These are phyloP conservation scores for Peribolospora kevripleyi DNA, from an alignment of 768 basidiomycete species.

Conservation along the genomic window DNA sequence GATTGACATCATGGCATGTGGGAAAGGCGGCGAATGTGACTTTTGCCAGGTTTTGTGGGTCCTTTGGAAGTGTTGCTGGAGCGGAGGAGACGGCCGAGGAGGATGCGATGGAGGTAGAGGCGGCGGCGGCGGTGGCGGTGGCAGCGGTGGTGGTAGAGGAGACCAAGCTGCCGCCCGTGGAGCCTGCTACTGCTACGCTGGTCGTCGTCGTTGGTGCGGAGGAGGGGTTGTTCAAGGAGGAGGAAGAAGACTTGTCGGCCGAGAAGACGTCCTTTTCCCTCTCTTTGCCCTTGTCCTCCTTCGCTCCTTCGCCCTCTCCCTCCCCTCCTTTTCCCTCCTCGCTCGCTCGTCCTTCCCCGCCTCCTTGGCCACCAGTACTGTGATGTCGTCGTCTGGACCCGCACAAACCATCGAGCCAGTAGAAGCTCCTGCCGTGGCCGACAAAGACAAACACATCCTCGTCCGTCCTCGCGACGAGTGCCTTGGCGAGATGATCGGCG, in stretches of 20 bases:
- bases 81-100: neutral
- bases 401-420: too few relatives aligned
- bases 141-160: neutral
- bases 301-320: too few relatives aligned
- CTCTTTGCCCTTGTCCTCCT: too few relatives aligned
- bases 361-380: neutral
- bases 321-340: too few relatives aligned
- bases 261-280: too few relatives aligned
- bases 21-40: slow-evolving; percentile 68
- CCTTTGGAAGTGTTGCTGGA: neutral
- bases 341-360: slow-evolving; percentile 1
- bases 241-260: too few relatives aligned
- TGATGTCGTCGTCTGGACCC: neutral
- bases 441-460: slow-evolving; percentile 8
- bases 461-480: neutral
- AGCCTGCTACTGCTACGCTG: neutral
- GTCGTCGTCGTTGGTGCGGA: neutral
- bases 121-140: neutral
- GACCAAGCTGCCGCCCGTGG: slow-evolving; percentile 2
- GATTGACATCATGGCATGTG: slow-evolving; percentile 75
- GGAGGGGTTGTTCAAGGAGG: too few relatives aligned
- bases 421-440: neutral
- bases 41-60: slow-evolving; percentile 40
- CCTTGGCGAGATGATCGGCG: slow-evolving; percentile 1
- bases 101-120: neutral